These are phyloP conservation scores for Lentinula edodes DNA, from an alignment of 768 basidiomycete genomes.

Conservation along the genomic window DNA sequence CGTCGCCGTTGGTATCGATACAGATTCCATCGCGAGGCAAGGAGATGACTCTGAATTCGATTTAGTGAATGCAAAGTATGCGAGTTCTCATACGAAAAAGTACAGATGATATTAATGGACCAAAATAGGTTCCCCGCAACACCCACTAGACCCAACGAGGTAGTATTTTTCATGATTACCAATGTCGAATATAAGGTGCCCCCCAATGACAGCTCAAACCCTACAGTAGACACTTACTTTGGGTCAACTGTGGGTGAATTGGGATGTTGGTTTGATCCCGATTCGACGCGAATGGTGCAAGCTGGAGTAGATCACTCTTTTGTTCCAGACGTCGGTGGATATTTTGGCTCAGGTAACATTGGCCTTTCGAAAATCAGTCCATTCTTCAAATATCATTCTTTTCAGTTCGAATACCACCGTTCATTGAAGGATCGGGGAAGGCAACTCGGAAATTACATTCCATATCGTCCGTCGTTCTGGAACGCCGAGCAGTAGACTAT, in stretches of 20 bases:
- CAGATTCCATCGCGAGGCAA: conserved; percentile 29
- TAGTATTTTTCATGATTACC: conserved; percentile 76
- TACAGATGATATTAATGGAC: not conserved
- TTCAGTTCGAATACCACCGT: not conserved
- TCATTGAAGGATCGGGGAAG: conserved; percentile 16
- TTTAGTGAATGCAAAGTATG: conserved; percentile 13
- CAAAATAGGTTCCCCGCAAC: conserved; percentile 11
- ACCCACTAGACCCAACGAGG: conserved; percentile 30
- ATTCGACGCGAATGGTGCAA: conserved; percentile 71
- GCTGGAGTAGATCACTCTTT: conserved; percentile 68
- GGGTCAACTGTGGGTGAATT: conserved; percentile 61
- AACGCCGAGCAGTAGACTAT: conserved; percentile 44
- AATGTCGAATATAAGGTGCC: conserved; percentile 64
- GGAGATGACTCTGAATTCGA: conserved; percentile 18
- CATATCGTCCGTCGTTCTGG: conserved; percentile 56
- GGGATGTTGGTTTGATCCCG: conserved; percentile 81
- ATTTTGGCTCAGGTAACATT: conserved; percentile 44
- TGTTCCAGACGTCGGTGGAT: conserved; percentile 47
- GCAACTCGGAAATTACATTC: conserved; percentile 44
- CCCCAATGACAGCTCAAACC: conserved; percentile 18
- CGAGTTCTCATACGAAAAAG: conserved; percentile 1
- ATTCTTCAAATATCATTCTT: not conserved
- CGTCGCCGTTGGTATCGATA: conserved; percentile 58
- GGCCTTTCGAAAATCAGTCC: not conserved
- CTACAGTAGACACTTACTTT: conserved; percentile 37